A percentile compares a stretch with the other conserved stretches of the same genome.
Evolutionary conservation across 768 basidiomycete genomes (phyloP).

Genomic region (Boletus coccyginus): DNA sequence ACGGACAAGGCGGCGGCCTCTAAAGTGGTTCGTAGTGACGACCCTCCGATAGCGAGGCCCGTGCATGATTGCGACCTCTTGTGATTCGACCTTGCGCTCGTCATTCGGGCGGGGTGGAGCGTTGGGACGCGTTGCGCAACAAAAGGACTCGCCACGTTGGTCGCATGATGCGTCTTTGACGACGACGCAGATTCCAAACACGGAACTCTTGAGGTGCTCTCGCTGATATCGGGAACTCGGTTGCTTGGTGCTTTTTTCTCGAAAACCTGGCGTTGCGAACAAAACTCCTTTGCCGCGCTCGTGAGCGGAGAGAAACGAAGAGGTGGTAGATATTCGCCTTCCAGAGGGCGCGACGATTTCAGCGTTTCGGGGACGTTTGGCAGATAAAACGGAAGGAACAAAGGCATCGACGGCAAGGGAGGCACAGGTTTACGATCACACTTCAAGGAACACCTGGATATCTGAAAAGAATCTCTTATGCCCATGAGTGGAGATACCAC

Average conservation of each 20-base stretch:
- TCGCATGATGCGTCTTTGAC: neutral
- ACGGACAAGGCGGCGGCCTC: neutral
- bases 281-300: constrained; percentile 3
- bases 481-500: constrained; percentile 22
- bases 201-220: neutral
- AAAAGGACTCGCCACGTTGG: neutral
- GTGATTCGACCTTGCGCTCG: constrained; percentile 1
- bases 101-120: neutral
- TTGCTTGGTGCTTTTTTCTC: neutral
- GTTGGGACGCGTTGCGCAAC: neutral
- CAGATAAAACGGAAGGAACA: constrained; percentile 8
- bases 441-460: constrained; percentile 16
- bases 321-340: constrained; percentile 11
- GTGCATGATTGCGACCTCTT: constrained; percentile 11
- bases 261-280: neutral
- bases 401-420: constrained; percentile 23
- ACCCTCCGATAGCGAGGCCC: constrained; percentile 6
- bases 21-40: neutral
- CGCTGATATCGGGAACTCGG: neutral
- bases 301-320: constrained; percentile 22
- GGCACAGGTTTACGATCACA: constrained; percentile 14
- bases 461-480: constrained; percentile 30
- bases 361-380: neutral
- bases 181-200: neutral
- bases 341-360: neutral